These are phyloP conservation scores for Botryotinia calthae DNA, from an alignment of 2,329 filamentous ascomycete genomes.

Conservation along the genomic window DNA sequence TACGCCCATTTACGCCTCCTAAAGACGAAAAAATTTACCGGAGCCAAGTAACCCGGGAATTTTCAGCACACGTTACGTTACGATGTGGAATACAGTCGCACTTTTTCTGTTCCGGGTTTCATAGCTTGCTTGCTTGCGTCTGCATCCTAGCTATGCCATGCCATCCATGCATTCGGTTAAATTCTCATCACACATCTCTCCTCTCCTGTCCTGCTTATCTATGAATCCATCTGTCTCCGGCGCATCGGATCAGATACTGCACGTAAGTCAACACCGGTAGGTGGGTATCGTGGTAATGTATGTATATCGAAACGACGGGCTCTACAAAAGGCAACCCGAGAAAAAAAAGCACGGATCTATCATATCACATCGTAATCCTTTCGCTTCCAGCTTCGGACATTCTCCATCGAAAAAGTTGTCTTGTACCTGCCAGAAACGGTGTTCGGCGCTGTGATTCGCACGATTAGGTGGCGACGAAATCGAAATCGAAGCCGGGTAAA, in stretches of 20 bases:
- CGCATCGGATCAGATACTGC: not conserved
- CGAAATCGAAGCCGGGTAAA: not conserved
- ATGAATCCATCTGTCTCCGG: not conserved
- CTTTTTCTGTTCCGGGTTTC: not conserved
- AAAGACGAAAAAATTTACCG: not conserved
- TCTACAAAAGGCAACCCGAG: not conserved
- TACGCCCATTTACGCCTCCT: not conserved
- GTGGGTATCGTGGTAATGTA: no score
- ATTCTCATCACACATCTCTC: no score
- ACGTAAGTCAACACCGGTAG: not conserved
- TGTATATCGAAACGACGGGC: no score
- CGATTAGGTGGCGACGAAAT: not conserved
- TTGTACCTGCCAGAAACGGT: not conserved
- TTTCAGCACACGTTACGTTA: no score
- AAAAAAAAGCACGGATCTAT: not conserved
- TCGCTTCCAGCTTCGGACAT: not conserved
- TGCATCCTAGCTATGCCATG: not conserved
- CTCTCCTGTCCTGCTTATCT: not conserved
- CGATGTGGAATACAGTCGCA: not conserved
- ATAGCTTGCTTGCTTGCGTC: no score
- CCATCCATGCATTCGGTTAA: not conserved
- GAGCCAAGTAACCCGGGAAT: not conserved
- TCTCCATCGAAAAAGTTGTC: not conserved
- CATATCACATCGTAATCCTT: not conserved
- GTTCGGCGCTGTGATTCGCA: not conserved